Conservation (phyloP, 768 basidiomycete genomes). For the Boletus reticulatus region DNA sequence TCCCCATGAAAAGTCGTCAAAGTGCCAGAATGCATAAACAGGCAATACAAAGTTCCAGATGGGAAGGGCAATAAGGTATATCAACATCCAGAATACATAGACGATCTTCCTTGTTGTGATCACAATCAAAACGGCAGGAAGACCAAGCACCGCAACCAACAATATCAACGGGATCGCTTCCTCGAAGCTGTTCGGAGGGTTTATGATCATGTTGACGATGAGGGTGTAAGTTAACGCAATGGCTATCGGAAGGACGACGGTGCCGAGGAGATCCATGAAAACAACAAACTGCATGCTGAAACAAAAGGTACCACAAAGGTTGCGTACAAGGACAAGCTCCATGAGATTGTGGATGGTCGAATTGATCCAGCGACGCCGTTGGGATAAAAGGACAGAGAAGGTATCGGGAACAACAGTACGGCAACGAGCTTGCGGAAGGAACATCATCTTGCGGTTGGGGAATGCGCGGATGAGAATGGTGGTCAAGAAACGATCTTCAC, state of each 20-base stretch:
- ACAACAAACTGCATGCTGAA: constrained; percentile 99
- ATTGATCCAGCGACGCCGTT: constrained; percentile 99
- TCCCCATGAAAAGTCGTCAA: constrained; percentile 99
- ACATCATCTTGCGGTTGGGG: constrained; percentile 99
- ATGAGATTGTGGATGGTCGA: constrained; percentile 99
- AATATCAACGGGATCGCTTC: constrained; percentile 93
- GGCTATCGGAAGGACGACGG: constrained; percentile 91
- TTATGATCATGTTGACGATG: constrained; percentile 75
- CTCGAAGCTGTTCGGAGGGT: constrained; percentile 81
- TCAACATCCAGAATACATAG: constrained; percentile 97
- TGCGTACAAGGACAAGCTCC: constrained; percentile 96
- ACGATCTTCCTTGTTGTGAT: constrained; percentile 94
- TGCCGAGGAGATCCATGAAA: constrained; percentile 93
- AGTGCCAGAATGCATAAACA: constrained; percentile 98
- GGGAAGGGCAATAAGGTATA: constrained; percentile 89
- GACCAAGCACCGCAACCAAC: constrained; percentile 85
- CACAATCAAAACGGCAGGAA: constrained; percentile 89
- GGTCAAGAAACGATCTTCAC: constrained; percentile 98
- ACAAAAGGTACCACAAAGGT: constrained; percentile 98
- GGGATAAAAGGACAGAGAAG: constrained; percentile 88
- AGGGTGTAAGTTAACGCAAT: constrained; percentile 89
- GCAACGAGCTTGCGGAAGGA: constrained; percentile 93
- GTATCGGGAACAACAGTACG: constrained; percentile 96
- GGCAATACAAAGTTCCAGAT: constrained; percentile 96
- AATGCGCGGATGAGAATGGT: constrained; percentile 96